A percentile compares a stretch with the other conserved stretches of the same genome.
phyloP scores from a whole-genome alignment of 345 rosid species.

The Euclidium syriacum region DNA sequence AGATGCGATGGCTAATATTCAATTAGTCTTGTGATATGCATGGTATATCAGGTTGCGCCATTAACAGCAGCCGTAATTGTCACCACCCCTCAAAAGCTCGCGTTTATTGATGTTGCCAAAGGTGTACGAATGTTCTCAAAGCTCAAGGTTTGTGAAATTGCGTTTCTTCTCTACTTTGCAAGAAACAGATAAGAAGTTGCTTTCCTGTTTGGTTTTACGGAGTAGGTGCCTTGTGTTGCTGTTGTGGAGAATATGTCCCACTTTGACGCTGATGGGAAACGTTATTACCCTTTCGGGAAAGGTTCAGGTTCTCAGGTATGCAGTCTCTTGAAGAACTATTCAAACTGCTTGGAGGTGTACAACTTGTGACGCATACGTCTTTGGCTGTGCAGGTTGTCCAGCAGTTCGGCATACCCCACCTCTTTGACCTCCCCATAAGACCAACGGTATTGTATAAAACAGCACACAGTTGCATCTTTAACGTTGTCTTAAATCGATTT shows the following conservation, averaged over 20 bases:
- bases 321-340: too few relatives aligned
- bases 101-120: conserved; percentile 94
- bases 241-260: conserved; percentile 98
- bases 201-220: conserved; percentile 12
- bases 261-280: conserved; percentile 95
- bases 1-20: neutral
- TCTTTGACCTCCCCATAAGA: conserved; percentile 92
- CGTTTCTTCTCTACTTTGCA: conserved; percentile 1
- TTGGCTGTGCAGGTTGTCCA: conserved; percentile 69
- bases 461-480: neutral
- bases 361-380: conserved; percentile 8
- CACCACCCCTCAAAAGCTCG: conserved; percentile 95
- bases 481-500: neutral
- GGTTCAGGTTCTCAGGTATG: conserved; percentile 91
- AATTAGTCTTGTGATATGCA: neutral
- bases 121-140: conserved; percentile 98
- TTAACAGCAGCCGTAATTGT: conserved; percentile 94
- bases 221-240: conserved; percentile 94
- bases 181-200: neutral
- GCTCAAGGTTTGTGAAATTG: conserved; percentile 60
- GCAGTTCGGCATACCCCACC: conserved; percentile 97
- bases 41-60: conserved; percentile 68
- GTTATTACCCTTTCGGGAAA: conserved; percentile 92
- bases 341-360: too few relatives aligned
- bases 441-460: conserved; percentile 45